Base-by-base conservation (phyloP, 371 early-diverging fungal species). In the Actinomortierella ambigua region DNA sequence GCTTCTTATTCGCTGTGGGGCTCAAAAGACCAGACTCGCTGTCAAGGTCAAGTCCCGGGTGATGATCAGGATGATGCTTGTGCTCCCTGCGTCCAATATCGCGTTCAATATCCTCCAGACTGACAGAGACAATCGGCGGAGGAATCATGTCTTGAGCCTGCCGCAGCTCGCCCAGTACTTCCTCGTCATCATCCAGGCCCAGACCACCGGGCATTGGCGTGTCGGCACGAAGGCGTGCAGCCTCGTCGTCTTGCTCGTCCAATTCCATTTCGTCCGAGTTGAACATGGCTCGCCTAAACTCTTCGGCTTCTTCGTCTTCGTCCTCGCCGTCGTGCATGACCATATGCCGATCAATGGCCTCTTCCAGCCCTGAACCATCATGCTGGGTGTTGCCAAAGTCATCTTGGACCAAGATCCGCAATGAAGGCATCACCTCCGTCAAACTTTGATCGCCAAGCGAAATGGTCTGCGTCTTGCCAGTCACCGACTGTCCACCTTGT, bases 271-370 rank as follows among this genome's bases (percentile, higher is more conserved):
- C 75, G 24, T 73, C 75, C 4, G 75, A 73, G 58, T 67, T 73
- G 52, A 66, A 66, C 67, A 73, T 66, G 1, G 75, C 75, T 23
- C 75, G 59, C n/a, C 75, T 63, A 40, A 63, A 73, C 6, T 73
- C 75, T 13, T 73, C 75, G 4, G 66, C 75, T 3, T 63, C 67
- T 13, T 73, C 75, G 41, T 63, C 57, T 22, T 73, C 67, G 29
- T 73, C 75, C 20, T 73, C 75, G 26, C 75, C 75, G 29, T 73
- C 75, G 44, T 73, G 75, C 75, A 73, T 73, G 15, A 59, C 75
- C 44, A 60, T 40, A 22, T 57, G 67, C 3, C 63, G 56, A 5
- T 65, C 59, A 22, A 50, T 51, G 1, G 51, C 18, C 6, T 43
- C 17, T 15, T 48, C 24, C 3, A 48, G n/a, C 11, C 34, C 34